Percentiles rank a stretch among this genome's conserved stretches.
Evolutionary conservation across 371 early-diverging fungal species (phyloP).

Genomic region (Conidiobolus incongruus): DNA sequence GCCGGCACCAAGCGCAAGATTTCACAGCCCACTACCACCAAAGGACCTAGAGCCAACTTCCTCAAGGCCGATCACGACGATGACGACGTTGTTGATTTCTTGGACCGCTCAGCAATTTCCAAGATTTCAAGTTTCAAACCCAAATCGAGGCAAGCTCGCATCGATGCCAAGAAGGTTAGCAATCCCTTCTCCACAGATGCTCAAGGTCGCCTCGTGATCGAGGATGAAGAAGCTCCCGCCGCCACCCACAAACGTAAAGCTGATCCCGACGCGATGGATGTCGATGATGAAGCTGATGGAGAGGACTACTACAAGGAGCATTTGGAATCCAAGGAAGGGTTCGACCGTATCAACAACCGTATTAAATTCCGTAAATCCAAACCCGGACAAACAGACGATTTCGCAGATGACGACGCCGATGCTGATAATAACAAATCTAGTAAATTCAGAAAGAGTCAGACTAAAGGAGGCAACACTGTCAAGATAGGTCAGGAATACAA

Average conservation of each 20-base stretch:
- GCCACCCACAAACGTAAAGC: slow-evolving; percentile 4
- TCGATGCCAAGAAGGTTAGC: slow-evolving; percentile 7
- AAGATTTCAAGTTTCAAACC: slow-evolving; percentile 25
- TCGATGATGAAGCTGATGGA: slow-evolving; percentile 17
- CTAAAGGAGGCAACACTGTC: slow-evolving; percentile 8
- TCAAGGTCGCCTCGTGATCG: slow-evolving; percentile 60
- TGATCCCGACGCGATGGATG: slow-evolving; percentile 12
- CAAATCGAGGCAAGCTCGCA: slow-evolving; percentile 6
- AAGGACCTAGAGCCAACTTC: background rate
- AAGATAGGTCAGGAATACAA: slow-evolving; percentile 26
- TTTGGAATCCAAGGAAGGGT: slow-evolving; percentile 57
- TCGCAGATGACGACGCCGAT: slow-evolving; percentile 30
- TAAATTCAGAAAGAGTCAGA: slow-evolving; percentile 8
- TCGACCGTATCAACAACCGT: slow-evolving; percentile 56
- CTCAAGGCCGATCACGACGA: slow-evolving; percentile 20
- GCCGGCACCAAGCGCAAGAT: background rate
- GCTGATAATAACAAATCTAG: slow-evolving; percentile 9
- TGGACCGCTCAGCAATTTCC: slow-evolving; percentile 65
- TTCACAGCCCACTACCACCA: background rate
- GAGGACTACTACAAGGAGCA: slow-evolving; percentile 71
- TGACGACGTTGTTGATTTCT: slow-evolving; percentile 48
- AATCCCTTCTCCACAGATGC: slow-evolving; percentile 32
- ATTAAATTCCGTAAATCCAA: slow-evolving; percentile 65
- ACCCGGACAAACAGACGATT: slow-evolving; percentile 17
- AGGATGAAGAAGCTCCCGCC: slow-evolving; percentile 8